Base-by-base conservation (phyloP, 1,284 basidiomycete genomes). In the Ceratobasidium sp. region DNA sequence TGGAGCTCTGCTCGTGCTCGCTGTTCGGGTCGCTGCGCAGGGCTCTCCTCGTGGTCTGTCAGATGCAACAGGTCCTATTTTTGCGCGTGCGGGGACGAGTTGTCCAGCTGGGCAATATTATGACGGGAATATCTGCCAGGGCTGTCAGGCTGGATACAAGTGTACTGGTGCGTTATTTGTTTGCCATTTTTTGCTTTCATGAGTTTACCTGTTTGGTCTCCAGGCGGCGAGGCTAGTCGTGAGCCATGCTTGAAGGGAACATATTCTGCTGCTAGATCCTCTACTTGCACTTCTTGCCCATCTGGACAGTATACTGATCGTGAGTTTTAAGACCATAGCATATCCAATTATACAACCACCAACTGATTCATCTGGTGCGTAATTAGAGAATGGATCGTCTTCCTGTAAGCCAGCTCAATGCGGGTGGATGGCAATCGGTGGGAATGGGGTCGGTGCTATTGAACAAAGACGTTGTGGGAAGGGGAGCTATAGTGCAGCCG, bases 81-180 rank as follows among this genome's bases (percentile, higher is more conserved):
- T 58, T 35, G 55, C 55, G 18, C 55, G 55, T 13, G 55, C 55
- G 35, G n/a, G n/a, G n/a, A 41, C 18, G 26, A 38, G 18, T 38
- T 69, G 64, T 26, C 64, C 64, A 41, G 23, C 52, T 44, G 64
- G 64, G 28, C 64, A 57, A 21, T 69, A 69, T 43, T n/a, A 54
- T 23, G 44, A 52, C 32, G 38, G 21, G 13, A 50, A 41, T 41
- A 21, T 16, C 9, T 69, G 64, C 21, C 18, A 57, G 52, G 1
- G 8, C 11, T 69, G 64, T 52, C 64, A 14, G 28, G 64, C 64
- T 1, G 64, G 64, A 13, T 55, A 55, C 30, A 13, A 18, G 23
- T 69, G 64, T 46, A 2, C 64, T 30, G 64, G 64, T 69, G 28
- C 7, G 64, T 57, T 26, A 14, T 18, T 41, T n/a, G 18, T 21